Percentiles rank a stretch among this genome's conserved stretches.
Evolutionary conservation across 106 monocot genomes (phyloP).

Genomic region (Allium sativum): DNA sequence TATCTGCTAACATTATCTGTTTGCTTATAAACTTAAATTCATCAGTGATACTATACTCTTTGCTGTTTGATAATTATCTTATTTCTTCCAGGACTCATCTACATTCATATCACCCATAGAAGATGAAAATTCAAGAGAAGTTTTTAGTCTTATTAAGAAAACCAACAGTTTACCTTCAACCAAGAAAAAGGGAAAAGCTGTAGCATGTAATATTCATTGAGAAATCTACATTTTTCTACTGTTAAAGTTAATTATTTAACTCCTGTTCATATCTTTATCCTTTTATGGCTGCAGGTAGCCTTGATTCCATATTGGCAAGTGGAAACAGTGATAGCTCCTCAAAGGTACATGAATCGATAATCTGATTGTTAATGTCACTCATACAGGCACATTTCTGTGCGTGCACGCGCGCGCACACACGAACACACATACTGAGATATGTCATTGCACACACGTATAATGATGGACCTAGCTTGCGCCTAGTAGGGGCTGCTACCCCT

Average conservation of each 20-base stretch:
- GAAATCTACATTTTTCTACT: background rate
- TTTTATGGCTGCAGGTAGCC: slow-evolving; percentile 39
- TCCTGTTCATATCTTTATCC: background rate
- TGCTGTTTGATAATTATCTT: background rate
- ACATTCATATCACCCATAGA: slow-evolving; percentile 44
- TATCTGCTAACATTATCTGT: no score
- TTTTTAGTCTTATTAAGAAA: slow-evolving; percentile 93
- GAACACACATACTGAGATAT: no score
- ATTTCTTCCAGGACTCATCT: slow-evolving; percentile 20
- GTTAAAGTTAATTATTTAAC: background rate
- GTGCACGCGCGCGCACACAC: no score
- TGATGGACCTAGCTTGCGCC: no score
- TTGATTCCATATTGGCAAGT: slow-evolving; percentile 31
- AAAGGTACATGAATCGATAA: slow-evolving; percentile 37
- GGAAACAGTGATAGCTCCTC: slow-evolving; percentile 47
- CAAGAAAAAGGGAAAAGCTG: slow-evolving; percentile 47
- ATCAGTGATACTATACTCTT: no score
- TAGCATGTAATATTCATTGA: slow-evolving; percentile 30
- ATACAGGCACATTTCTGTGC: no score
- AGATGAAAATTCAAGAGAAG: slow-evolving; percentile 58
- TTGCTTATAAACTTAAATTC: no score
- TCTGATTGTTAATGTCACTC: background rate
- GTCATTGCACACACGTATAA: no score
- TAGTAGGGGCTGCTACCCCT: no score
- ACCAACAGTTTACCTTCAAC: slow-evolving; percentile 51